These are phyloP conservation scores for Thymus mandschuricus DNA, from an alignment of 257 asterid genomes.

Conservation along the genomic window DNA sequence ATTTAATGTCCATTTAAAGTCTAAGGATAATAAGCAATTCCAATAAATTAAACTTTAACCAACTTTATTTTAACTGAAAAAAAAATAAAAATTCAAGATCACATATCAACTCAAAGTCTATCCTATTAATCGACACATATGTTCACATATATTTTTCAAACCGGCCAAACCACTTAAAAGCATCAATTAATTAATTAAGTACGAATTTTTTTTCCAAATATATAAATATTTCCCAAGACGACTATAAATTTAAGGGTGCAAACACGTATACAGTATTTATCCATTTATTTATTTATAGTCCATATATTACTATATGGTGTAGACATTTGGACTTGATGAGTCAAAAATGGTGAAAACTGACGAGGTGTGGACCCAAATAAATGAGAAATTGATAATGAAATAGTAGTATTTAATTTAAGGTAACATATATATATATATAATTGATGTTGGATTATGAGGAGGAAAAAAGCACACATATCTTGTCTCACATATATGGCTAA, in stretches of 20 bases:
- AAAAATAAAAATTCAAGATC: too few relatives aligned
- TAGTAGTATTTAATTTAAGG: too few relatives aligned
- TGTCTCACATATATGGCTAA: not conserved
- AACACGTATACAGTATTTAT: not conserved
- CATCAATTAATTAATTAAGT: not conserved
- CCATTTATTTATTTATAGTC: not conserved
- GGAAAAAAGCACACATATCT: not conserved
- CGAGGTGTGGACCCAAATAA: conserved; percentile 1
- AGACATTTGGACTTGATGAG: conserved; percentile 33
- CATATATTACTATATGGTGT: conserved; percentile 1
- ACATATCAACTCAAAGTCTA: too few relatives aligned
- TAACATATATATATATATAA: too few relatives aligned
- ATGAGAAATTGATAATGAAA: not conserved
- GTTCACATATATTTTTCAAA: not conserved
- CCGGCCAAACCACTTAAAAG: not conserved
- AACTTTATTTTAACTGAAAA: too few relatives aligned
- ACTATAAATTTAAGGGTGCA: conserved; percentile 8
- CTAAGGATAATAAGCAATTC: too few relatives aligned
- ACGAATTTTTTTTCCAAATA: not conserved
- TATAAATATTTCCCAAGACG: not conserved
- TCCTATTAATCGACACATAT: too few relatives aligned
- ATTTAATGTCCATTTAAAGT: too few relatives aligned
- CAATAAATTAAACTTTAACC: too few relatives aligned
- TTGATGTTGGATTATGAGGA: not conserved
- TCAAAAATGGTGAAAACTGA: conserved; percentile 1